Evolutionary conservation across 2,329 filamentous ascomycete genomes (phyloP), one percentile per base, ranked within the genome.

Genomic region (Colletotrichum orbiculare): DNA sequence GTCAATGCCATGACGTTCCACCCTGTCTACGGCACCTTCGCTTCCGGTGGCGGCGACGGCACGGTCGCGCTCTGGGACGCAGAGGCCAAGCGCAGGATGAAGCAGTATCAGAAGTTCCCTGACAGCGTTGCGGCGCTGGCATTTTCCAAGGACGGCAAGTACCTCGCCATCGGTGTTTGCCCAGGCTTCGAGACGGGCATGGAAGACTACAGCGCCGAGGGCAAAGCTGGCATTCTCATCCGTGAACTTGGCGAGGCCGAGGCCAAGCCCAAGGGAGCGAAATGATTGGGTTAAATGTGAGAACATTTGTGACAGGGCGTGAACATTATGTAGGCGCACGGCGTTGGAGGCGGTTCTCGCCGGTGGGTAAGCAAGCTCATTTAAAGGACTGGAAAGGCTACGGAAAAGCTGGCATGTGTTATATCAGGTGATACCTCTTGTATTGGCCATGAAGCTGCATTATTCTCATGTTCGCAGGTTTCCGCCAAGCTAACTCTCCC

Each of bases 11-110:
- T 97, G 8, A 89, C 92, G 1, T 97, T 97, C 80, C 94, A 97
- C 77, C 93, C 93, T 0, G 79, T 91, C 4, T 86, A 87, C 73
- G 93, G 93, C 67, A 96, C 93, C 0, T 97, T 97, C 77, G 94
- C 94, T 0, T 93, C 91, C 11, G 94, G 93, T 35, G 94, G 94
- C 48, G 94, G 94, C 37, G 94, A 97, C 74, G 93, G 93, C 41
- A 92, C 94, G 8, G 93, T 97, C n/a, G 92, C 93, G 6, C 80
- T 97, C 47, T 97, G 94, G 94, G 94, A 97, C 75, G 94, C 92
- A 9, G 89, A 94, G 71, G 92, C 92, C 60, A 97, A 97, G 87
- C 86, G 94, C 72, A 87, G 94, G 75, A 92, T 97, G 77, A 87
- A 93, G 74, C 92, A 96, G 75, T 97, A 97, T 77, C 92, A 94